Conservation (phyloP, 2,329 filamentous ascomycete species). For the Ceratocystiopsis brevicomis region DNA sequence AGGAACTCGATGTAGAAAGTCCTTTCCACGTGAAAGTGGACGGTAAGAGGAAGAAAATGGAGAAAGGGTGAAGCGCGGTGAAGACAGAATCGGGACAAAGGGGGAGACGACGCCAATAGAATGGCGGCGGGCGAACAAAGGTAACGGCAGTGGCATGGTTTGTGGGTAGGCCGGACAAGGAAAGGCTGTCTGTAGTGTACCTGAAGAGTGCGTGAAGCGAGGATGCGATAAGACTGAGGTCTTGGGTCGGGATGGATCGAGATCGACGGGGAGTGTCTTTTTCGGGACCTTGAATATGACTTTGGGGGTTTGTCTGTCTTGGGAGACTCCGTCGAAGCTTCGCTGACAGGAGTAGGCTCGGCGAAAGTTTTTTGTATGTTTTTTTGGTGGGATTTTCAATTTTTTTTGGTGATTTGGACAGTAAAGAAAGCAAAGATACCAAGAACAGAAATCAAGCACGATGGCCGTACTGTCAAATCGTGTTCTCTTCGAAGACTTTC, state of each 20-base stretch:
- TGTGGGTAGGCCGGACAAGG: neutral
- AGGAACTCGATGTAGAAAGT: neutral
- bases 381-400: slow-evolving; percentile 31
- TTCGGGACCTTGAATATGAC: slow-evolving; percentile 7
- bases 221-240: too few relatives aligned
- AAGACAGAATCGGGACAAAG: too few relatives aligned
- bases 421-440: slow-evolving; percentile 28
- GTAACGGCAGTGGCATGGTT: too few relatives aligned
- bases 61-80: neutral
- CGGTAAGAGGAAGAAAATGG: neutral
- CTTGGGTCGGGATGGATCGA: neutral
- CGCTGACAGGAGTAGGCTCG: slow-evolving; percentile 5
- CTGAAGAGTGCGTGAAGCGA: neutral
- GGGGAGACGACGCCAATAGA: too few relatives aligned
- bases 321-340: slow-evolving; percentile 8
- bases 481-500: slow-evolving; percentile 13
- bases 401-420: slow-evolving; percentile 39
- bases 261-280: neutral
- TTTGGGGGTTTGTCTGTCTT: slow-evolving; percentile 4
- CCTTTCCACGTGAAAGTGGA: neutral
- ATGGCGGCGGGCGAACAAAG: too few relatives aligned
- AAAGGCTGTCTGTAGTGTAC: neutral
- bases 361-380: slow-evolving; percentile 20
- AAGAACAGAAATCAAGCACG: slow-evolving; percentile 42
- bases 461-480: slow-evolving; percentile 26